Evolutionary conservation across 257 asterid species (phyloP).

Genomic region (Nicotiana paniculata): DNA sequence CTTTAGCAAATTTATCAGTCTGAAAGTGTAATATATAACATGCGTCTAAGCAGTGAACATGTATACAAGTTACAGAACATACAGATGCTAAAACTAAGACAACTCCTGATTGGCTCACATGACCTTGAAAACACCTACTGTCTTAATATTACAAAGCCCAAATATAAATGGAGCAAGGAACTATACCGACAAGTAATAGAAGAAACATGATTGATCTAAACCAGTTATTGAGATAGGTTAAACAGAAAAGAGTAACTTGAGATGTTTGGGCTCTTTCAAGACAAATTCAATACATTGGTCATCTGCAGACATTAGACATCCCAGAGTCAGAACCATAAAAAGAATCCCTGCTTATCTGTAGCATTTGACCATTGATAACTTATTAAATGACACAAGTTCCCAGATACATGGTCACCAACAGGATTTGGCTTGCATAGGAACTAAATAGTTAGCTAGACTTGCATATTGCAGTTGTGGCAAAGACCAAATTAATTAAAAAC

Average conservation of each 20-base stretch:
- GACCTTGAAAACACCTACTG: background rate
- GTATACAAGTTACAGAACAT: background rate
- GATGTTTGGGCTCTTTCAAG: background rate
- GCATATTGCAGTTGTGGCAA: no score
- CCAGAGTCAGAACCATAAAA: background rate
- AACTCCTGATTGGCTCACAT: background rate
- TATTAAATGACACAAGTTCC: background rate
- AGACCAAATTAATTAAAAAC: background rate
- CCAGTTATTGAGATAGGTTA: background rate
- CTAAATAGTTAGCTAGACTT: no score
- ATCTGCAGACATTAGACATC: background rate
- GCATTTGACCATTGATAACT: background rate
- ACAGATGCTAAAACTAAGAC: background rate
- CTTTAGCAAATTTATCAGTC: background rate
- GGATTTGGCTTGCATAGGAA: background rate
- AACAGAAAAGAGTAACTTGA: background rate
- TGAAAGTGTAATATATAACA: background rate
- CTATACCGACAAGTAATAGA: background rate
- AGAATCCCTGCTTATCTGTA: background rate
- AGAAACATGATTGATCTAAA: background rate
- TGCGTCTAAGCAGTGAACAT: background rate
- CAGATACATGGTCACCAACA: background rate
- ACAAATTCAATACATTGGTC: background rate
- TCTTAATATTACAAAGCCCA: background rate
- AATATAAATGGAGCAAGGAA: background rate